Evolutionary conservation across 1,284 basidiomycete species (phyloP).

Genomic region (Malassezia slooffiae): DNA sequence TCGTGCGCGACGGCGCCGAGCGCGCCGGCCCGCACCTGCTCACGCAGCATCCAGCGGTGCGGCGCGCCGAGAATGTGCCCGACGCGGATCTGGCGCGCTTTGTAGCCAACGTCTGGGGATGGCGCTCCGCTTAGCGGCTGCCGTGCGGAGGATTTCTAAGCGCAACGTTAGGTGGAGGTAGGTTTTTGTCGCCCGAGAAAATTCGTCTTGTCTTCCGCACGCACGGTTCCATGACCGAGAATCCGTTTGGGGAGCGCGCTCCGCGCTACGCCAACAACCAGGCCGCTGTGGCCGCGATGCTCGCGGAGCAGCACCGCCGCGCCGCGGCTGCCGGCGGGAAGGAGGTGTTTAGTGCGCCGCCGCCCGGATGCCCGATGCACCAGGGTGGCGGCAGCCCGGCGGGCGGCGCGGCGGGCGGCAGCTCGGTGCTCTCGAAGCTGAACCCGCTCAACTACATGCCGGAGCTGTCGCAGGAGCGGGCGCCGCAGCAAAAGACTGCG

Average conservation of each 20-base stretch:
- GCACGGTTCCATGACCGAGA: too few species aligned
- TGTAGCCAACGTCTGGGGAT: constrained; percentile 79
- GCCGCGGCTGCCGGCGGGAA: not conserved
- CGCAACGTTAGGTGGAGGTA: too few species aligned
- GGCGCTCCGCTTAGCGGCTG: constrained; percentile 48
- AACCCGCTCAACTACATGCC: constrained; percentile 90
- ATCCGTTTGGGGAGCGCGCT: constrained; percentile 71
- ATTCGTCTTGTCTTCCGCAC: too few species aligned
- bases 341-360: constrained; percentile 13
- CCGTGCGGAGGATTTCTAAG: too few species aligned
- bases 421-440: constrained; percentile 22
- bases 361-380: constrained; percentile 34
- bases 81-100: constrained; percentile 55
- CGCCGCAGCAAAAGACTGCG: constrained; percentile 54
- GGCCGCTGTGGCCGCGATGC: constrained; percentile 23
- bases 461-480: constrained; percentile 59
- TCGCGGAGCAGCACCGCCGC: constrained; percentile 23
- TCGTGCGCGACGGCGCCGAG: constrained; percentile 50
- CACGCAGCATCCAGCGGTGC: constrained; percentile 78
- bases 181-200: too few species aligned
- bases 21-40: constrained; percentile 78
- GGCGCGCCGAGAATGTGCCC: constrained; percentile 62
- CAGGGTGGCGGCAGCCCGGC: constrained; percentile 17
- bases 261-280: constrained; percentile 20
- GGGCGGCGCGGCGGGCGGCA: constrained; percentile 1